Percentiles rank a stretch among this genome's conserved stretches.
phyloP scores from a whole-genome alignment of 2,329 filamentous ascomycete species.

The Scedosporium minutisporum region DNA sequence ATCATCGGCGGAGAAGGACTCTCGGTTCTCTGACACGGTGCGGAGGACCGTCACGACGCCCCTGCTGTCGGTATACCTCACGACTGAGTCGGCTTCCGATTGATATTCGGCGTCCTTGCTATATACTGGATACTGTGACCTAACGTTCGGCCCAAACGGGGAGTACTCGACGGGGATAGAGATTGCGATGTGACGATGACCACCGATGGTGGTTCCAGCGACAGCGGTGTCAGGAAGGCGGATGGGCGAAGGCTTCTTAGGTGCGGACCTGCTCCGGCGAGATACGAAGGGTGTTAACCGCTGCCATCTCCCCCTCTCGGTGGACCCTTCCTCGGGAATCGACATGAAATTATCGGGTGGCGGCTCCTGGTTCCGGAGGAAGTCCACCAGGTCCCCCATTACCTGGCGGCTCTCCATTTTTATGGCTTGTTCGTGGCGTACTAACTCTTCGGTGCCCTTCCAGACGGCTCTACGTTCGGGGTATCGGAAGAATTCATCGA shows the following conservation, averaged over 20 bases:
- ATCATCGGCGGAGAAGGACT: conserved; percentile 15
- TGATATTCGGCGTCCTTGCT: background rate
- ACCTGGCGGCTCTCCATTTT: conserved; percentile 3
- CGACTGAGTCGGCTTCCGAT: background rate
- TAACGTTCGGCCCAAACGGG: conserved; percentile 23
- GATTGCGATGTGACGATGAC: conserved; percentile 50
- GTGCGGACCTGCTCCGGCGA: conserved; percentile 24
- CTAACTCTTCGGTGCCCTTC: conserved; percentile 1
- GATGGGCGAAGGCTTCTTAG: conserved; percentile 16
- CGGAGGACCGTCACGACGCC: conserved; percentile 20
- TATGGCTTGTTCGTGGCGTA: background rate
- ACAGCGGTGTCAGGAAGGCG: conserved; percentile 46
- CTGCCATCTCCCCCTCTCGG: conserved; percentile 28
- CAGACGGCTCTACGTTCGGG: conserved; percentile 4
- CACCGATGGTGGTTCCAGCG: conserved; percentile 40
- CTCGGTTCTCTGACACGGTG: conserved; percentile 24
- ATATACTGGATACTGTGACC: conserved; percentile 4
- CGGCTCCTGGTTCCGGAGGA: conserved; percentile 37
- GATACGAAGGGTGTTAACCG: conserved; percentile 30
- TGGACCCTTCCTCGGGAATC: conserved; percentile 20
- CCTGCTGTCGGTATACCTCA: conserved; percentile 5
- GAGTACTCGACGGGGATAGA: conserved; percentile 46
- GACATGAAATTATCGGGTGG: conserved; percentile 43
- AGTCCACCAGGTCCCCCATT: conserved; percentile 28
- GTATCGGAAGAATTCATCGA: conserved; percentile 5